Percentiles rank a stretch among this genome's conserved stretches.
Conservation (phyloP, 441 rosid genomes). For the Capsella rubella region DNA sequence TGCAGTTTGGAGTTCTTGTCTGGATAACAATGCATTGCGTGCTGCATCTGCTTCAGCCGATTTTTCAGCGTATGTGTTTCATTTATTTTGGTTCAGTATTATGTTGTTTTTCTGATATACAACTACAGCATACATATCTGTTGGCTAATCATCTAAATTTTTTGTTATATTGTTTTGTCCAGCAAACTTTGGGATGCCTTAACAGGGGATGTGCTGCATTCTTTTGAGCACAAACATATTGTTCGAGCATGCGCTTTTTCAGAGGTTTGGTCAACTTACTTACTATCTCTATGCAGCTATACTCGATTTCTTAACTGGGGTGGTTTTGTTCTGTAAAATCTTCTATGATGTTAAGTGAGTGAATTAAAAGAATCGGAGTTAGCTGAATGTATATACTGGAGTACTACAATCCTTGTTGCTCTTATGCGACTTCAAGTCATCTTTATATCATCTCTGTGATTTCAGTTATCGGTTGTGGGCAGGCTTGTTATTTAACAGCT, state of each 20-base stretch:
- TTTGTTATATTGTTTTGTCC: constrained; percentile 36
- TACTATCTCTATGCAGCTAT: constrained; percentile 9
- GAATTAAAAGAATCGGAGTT: background rate
- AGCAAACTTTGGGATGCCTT: constrained; percentile 98
- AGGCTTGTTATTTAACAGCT: background rate
- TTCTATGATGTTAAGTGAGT: background rate
- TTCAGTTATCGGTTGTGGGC: background rate
- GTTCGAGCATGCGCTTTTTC: constrained; percentile 96
- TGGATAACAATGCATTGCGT: constrained; percentile 84
- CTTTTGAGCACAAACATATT: constrained; percentile 97
- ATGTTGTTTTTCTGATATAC: background rate
- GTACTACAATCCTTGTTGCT: background rate
- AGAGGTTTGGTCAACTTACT: constrained; percentile 56
- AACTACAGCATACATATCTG: background rate
- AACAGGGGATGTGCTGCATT: constrained; percentile 89
- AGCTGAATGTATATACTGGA: background rate
- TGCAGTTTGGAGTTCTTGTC: constrained; percentile 96
- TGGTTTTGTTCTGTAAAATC: background rate
- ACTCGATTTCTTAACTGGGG: background rate
- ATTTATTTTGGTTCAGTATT: constrained; percentile 6
- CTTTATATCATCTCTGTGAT: background rate
- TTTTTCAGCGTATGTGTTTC: constrained; percentile 72
- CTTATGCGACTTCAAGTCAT: background rate
- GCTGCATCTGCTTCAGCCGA: constrained; percentile 97
- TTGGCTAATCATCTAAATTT: background rate